Base-by-base conservation (phyloP, 2,329 filamentous ascomycete genomes). In the Tolypocladium inflatum region DNA sequence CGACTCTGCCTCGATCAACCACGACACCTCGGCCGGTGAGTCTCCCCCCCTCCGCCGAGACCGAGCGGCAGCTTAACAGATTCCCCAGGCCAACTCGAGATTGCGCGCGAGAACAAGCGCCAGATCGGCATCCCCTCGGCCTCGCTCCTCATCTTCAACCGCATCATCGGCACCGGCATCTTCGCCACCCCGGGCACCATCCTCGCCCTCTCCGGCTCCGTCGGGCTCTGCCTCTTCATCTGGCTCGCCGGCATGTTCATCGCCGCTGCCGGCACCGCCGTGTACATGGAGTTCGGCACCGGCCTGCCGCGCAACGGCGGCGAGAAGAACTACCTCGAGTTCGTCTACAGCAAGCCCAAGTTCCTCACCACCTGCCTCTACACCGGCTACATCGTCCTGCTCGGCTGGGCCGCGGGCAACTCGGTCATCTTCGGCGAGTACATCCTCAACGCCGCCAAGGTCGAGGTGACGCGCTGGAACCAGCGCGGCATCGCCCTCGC, bases 351-450 rank as follows among this genome's bases (percentile, higher is more conserved):
- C 41, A 79, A 75, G 63, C 85, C 85, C 2, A 78, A 75, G 63
- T 86, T 86, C 66, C 76, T 88, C 10, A 78, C 77, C 52, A 87
- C 84, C 9, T 79, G 78, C 17, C 72, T 87, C 57, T 87, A 86
- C 69, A 74, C 79, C 4, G 78, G 80, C 37, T 87, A 87, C 61
- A 80, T 86, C 15, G 66, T 88, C 33, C 76, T 88, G 1, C 78
- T 88, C 21, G 83, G 81, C 15, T 88, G 84, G 83, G 83, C 84
- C 0, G 82, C 81, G 8, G 82, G 82, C 17, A 89, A 89, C 70
- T 86, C 81, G 1, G 82, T 89, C 61, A 79, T 88, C 43, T 88
- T 89, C 62, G 85, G 85, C 60, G 84, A 88, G 67, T 89, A 89
- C 70, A 83, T 89, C 58, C 77, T 89, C 2, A 78, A 86, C 65